Evolutionary conservation across 306 rosid species (phyloP), one percentile per base, ranked within the genome.

Genomic region (Quercus berberidifolia): DNA sequence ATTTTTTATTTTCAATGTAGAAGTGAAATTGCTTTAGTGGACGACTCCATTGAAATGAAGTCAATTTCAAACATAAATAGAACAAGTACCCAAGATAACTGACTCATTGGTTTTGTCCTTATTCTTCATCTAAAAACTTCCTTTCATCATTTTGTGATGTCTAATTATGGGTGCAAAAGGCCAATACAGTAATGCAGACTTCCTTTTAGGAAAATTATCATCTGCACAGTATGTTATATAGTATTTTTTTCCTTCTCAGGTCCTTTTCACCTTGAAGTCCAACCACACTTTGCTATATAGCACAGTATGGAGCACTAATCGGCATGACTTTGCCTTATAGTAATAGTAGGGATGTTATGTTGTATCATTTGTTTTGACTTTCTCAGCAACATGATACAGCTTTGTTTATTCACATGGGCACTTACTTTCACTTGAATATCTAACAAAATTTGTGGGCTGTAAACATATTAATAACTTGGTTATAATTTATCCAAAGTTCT

Each of bases 31-130:
- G 76, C 71, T 12, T 71, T 68, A 80, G 76, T 64, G 79, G 84
- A 38, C 69, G 59, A 72, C 78, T 52, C 62, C 46, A 70, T 52
- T 63, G 67, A 25, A 69, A 35, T 52, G 12, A 41, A 76, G 84
- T 80, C 79, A 80, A 71, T 57, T 79, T 69, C 79, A 68, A 74
- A 52, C 20, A 41, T 5, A 28, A 74, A 35, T 56, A 58, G 77
- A 78, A 55, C 74, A 31, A 21, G 59, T 59, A 38, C 69, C 70
- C 17, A 49, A 49, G 54, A 49, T 20, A 25, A 71, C 60, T 68
- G 4, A 15, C 51, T 59, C 20, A 15, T 76, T 13, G 43, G 38
- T 30, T 58, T 63, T 69, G 55, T 23, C 49, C 63, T 56, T 25
- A 56, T 41, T 25, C 15, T 41, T 67, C 67, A 58, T 30, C 12